Percentiles rank a stretch among this genome's conserved stretches.
Conservation (phyloP, 2,329 filamentous ascomycete species). For the Coniochaeta prunicola region DNA sequence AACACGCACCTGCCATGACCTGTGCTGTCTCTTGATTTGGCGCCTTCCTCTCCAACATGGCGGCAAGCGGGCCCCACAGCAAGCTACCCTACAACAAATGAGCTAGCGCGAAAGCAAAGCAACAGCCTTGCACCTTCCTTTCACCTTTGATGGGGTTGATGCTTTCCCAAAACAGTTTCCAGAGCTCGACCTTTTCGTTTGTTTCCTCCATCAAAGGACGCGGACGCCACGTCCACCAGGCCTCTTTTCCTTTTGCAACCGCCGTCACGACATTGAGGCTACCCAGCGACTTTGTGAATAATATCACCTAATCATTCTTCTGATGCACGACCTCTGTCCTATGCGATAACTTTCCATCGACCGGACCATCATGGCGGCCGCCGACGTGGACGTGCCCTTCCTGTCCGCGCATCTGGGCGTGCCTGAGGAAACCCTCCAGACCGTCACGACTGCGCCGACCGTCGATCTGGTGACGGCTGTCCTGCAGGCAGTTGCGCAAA, state of each 20-base stretch:
- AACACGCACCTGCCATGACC: no score
- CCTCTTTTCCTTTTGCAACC: background rate
- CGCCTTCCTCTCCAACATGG: background rate
- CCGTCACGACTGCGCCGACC: slow-evolving; percentile 62
- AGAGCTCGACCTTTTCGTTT: background rate
- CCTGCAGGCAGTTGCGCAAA: slow-evolving; percentile 65
- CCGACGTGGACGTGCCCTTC: slow-evolving; percentile 62
- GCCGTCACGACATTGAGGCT: background rate
- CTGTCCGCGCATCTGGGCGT: slow-evolving; percentile 65
- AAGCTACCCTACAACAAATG: background rate
- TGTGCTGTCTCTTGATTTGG: background rate
- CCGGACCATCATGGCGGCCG: slow-evolving; percentile 47
- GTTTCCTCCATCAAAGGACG: background rate
- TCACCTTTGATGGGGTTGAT: background rate
- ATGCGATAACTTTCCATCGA: slow-evolving; percentile 2
- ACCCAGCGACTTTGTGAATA: background rate
- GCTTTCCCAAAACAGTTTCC: background rate
- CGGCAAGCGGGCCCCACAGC: background rate
- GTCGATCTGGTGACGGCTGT: slow-evolving; percentile 69
- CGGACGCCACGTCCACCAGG: background rate
- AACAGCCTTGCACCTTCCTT: background rate
- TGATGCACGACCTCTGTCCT: background rate
- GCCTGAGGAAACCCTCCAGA: slow-evolving; percentile 55
- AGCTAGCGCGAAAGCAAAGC: background rate
- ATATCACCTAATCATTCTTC: background rate